A percentile compares a stretch with the other conserved stretches of the same genome.
phyloP scores from a whole-genome alignment of 78 protist species.

The Reticulomyxa filosa region DNA sequence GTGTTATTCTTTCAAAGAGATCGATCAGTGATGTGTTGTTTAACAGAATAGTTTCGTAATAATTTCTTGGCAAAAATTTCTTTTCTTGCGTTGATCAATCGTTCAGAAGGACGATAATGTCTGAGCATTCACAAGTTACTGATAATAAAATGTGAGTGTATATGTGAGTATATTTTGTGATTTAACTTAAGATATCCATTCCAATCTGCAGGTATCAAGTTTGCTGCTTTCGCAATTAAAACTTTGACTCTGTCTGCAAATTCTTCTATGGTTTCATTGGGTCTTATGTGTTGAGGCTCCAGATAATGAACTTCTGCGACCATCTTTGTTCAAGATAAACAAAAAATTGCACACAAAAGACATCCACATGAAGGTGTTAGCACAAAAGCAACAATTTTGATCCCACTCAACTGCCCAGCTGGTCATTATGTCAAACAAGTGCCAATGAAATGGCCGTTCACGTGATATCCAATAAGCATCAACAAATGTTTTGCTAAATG shows the following conservation, averaged over 20 bases:
- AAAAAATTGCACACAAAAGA: background rate
- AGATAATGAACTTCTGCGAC: slow-evolving; percentile 9
- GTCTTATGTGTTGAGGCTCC: slow-evolving; percentile 41
- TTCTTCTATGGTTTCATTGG: slow-evolving; percentile 39
- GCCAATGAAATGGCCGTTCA: slow-evolving; percentile 46
- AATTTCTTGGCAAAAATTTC: background rate
- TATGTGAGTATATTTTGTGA: slow-evolving; percentile 35
- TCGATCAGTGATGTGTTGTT: no score
- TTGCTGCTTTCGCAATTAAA: slow-evolving; percentile 45
- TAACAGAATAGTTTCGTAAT: no score
- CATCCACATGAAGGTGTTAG: background rate
- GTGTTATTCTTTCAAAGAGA: no score
- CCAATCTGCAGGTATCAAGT: slow-evolving; percentile 43
- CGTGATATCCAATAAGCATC: slow-evolving; percentile 67
- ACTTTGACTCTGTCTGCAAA: slow-evolving; percentile 50
- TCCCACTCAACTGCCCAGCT: slow-evolving; percentile 54
- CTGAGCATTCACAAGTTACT: background rate
- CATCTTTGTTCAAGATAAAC: background rate
- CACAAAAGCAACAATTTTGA: slow-evolving; percentile 1
- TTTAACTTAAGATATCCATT: slow-evolving; percentile 61
- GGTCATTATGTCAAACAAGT: slow-evolving; percentile 47
- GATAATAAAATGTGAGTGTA: background rate
- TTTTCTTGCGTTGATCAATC: background rate
- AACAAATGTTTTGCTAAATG: slow-evolving; percentile 34
- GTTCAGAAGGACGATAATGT: background rate